Evolutionary conservation across 371 early-diverging fungal species (phyloP).

Genomic region (Mucor circinelloides): DNA sequence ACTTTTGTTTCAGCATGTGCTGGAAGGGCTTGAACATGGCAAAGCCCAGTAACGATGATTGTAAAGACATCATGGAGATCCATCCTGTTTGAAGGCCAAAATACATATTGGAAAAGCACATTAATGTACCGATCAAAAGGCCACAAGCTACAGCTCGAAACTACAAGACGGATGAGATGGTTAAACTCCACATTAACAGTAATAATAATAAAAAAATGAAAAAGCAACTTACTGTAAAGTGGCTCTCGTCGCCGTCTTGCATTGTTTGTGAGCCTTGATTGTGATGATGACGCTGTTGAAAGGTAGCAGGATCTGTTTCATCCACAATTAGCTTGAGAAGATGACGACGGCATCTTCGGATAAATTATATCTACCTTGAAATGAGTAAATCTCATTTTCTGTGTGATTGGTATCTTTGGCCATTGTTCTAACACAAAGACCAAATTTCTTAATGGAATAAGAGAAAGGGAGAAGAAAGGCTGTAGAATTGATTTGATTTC

Average conservation of each 20-base stretch:
- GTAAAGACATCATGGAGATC: conserved; percentile 90
- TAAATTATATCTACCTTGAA: conserved; percentile 7
- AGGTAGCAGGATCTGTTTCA: background rate
- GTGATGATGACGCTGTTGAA: background rate
- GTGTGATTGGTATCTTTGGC: background rate
- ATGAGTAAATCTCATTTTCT: conserved; percentile 12
- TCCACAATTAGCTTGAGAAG: background rate
- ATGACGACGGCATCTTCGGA: background rate
- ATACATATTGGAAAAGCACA: conserved; percentile 87
- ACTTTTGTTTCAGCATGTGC: conserved; percentile 50
- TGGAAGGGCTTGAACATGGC: conserved; percentile 72
- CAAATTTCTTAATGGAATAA: background rate
- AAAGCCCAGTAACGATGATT: conserved; percentile 78
- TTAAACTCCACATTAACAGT: too few relatives aligned
- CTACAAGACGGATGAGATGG: conserved; percentile 17
- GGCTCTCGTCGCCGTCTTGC: background rate
- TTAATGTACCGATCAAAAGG: conserved; percentile 65
- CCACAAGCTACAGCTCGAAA: conserved; percentile 66
- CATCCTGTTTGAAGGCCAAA: conserved; percentile 87
- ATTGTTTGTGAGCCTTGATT: background rate
- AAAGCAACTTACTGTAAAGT: conserved; percentile 25
- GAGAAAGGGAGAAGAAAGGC: background rate
- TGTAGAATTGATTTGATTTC: background rate
- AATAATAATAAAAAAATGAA: too few relatives aligned
- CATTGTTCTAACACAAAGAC: background rate